phyloP scores from a whole-genome alignment of 352 stramenopile genomes.

The Plasmopara halstedii region DNA sequence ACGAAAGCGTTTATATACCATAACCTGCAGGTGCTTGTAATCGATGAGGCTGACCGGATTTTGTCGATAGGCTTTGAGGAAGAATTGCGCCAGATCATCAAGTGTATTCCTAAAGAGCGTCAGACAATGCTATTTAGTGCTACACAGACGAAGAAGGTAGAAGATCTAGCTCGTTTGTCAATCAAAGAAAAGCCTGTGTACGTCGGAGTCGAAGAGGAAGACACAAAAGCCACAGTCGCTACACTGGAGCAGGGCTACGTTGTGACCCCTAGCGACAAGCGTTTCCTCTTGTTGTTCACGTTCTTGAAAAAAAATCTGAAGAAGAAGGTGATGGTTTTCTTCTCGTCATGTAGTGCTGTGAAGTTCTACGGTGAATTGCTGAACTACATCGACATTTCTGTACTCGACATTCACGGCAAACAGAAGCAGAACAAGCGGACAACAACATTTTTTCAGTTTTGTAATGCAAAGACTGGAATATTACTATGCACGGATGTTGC shows the following conservation, averaged over 20 bases:
- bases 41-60: constrained; percentile 99
- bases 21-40: constrained; percentile 95
- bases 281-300: constrained; percentile 98
- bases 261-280: constrained; percentile 95
- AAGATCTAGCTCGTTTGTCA: constrained; percentile 90
- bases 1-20: constrained; percentile 97
- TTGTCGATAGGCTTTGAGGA: constrained; percentile 99
- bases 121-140: constrained; percentile 99
- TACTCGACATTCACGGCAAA: constrained; percentile 98
- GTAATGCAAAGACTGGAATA: constrained; percentile 94
- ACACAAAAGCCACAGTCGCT: constrained; percentile 87
- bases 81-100: constrained; percentile 98
- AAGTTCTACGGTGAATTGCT: constrained; percentile 99
- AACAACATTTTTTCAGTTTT: constrained; percentile 99
- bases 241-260: constrained; percentile 98
- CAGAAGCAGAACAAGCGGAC: constrained; percentile 99
- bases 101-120: constrained; percentile 94
- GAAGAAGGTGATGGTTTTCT: constrained; percentile 98
- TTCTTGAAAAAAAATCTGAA: constrained; percentile 99
- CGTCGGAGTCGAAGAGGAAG: constrained; percentile 92
- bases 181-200: constrained; percentile 97
- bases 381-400: constrained; percentile 99
- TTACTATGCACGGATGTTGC: constrained; percentile 98
- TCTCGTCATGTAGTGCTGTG: constrained; percentile 90
- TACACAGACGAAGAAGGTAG: constrained; percentile 98